Evolutionary conservation across 148 eudicot species (phyloP).

Genomic region (Vaccinium darrowii): DNA sequence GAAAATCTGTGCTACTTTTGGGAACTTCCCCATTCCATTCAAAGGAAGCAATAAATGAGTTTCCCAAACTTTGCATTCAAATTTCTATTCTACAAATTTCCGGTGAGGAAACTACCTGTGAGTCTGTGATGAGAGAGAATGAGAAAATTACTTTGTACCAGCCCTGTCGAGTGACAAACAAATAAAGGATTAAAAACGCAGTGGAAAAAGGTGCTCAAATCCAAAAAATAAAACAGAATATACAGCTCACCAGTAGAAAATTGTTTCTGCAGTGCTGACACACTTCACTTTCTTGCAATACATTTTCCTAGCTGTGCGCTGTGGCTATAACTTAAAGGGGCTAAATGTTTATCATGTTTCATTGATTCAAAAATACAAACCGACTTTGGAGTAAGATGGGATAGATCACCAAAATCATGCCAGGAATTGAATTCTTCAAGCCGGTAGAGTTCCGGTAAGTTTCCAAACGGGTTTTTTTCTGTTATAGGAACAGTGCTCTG

Average conservation of each 20-base stretch:
- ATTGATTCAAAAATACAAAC: constrained; percentile 5
- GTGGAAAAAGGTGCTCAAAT: neutral
- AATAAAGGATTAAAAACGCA: neutral
- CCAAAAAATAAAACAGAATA: neutral
- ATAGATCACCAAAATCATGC: constrained; percentile 8
- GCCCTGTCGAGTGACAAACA: neutral
- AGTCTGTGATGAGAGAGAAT: neutral
- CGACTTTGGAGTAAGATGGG: constrained; percentile 15
- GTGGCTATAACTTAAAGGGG: neutral
- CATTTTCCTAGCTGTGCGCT: constrained; percentile 6
- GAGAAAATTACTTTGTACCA: neutral
- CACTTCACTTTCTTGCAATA: neutral
- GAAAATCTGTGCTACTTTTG: neutral
- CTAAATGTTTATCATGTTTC: neutral
- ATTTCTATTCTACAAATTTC: neutral
- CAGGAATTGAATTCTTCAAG: constrained; percentile 1
- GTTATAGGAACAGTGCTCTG: neutral
- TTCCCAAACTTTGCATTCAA: neutral
- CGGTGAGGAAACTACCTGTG: neutral
- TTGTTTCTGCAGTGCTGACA: neutral
- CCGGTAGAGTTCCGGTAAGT: neutral
- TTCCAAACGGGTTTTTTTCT: neutral
- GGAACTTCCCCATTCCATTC: neutral
- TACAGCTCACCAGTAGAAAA: constrained; percentile 10
- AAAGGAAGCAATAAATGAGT: neutral